Base-by-base conservation (phyloP, 192 early-diverging fungal genomes). In the Coemansia sp. region DNA sequence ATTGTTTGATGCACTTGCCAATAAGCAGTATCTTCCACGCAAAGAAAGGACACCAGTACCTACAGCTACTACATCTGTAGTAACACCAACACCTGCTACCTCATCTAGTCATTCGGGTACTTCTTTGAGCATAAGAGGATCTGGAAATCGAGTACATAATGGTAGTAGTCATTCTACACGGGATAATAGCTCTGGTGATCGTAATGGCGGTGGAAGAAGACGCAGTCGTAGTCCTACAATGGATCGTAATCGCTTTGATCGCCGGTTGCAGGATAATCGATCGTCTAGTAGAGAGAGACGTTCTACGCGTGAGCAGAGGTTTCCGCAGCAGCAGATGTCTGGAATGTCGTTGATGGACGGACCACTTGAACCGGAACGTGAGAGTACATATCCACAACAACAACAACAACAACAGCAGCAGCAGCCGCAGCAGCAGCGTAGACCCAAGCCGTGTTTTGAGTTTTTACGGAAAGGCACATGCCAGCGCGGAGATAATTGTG, bases 391-490 rank as follows among this genome's bases (percentile, higher is more conserved):
- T n/a, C 65, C 51, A 29, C 61, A 68, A 19, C 62, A 68, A 24
- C 53, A 21, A 31, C 57, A 57, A 31, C 65, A 61, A 22, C 61
- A 68, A 19, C 62, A 68, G 31, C 53, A 21, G 24, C 57, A 57
- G 46, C 53, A 63, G 3, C 67, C 61, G 57, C 63, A 65, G 57
- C 54, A 67, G 19, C 64, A 63, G 55, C 53, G 64, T 56, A 54
- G 21, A 30, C 57, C 30, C 52, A 68, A 56, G 56, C 71, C 77
- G 17, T 80, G 77, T 65, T 80, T 67, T 31, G 77, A 80, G 57
- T 80, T 68, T 63, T 14, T 80, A 50, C 77, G 77, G 39, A 58
- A 57, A 46, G 77, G 77, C 54, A 31, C n/a, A n/a, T 80, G 77
- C 58, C 68, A 71, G 68, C 77, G 77, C 24, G 77, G 72, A 61